Conservation (phyloP, 345 rosid genomes). For the Moricandia moricandioides region DNA sequence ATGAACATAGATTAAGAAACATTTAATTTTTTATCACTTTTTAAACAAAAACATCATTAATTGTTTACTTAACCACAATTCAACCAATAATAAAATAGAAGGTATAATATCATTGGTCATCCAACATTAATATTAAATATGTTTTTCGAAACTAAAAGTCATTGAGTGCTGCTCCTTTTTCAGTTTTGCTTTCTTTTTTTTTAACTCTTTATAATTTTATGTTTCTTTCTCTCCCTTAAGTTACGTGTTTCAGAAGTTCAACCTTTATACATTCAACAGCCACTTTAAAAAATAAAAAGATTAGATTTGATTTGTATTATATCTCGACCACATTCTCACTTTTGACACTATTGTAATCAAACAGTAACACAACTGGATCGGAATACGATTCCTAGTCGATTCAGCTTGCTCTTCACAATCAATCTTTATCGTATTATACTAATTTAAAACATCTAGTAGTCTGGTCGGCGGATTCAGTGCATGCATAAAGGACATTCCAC, state of each 20-base stretch:
- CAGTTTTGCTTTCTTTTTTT: background rate
- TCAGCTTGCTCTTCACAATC: slow-evolving; percentile 15
- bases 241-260: slow-evolving; percentile 2
- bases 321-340: slow-evolving; percentile 1
- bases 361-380: background rate
- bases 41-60: too few species aligned
- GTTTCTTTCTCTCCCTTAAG: background rate
- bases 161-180: background rate
- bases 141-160: background rate
- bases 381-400: slow-evolving; percentile 12
- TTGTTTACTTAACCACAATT: too few species aligned
- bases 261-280: slow-evolving; percentile 6
- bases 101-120: too few species aligned
- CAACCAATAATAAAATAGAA: too few species aligned
- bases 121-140: too few species aligned
- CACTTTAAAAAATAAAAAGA: background rate
- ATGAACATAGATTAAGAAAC: too few species aligned
- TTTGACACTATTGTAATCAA: slow-evolving; percentile 7
- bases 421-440: background rate
- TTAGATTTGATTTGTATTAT: background rate
- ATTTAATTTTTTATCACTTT: too few species aligned
- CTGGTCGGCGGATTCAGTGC: slow-evolving; percentile 25
- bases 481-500: slow-evolving; percentile 16
- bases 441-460: background rate
- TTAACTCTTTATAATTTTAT: slow-evolving; percentile 1